A percentile compares a stretch with the other conserved stretches of the same genome.
Evolutionary conservation across 169 alveolate species (phyloP).

Genomic region (Plasmodium yoelii): DNA sequence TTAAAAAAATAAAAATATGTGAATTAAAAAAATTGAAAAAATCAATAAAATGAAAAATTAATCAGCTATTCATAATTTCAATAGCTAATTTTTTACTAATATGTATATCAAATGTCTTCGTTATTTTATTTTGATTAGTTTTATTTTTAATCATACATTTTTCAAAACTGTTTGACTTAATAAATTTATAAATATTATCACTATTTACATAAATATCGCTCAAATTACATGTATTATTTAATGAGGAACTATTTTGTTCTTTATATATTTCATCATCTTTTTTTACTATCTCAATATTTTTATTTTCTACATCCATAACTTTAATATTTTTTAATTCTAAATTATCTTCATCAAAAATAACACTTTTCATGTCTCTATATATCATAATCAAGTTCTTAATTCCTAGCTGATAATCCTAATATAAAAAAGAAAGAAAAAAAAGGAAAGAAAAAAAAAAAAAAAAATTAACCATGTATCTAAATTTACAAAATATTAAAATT

Average conservation of each 20-base stretch:
- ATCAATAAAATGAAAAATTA: constrained; percentile 22
- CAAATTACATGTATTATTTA: background rate
- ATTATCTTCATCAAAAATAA: constrained; percentile 13
- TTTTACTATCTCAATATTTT: background rate
- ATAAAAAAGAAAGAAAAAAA: constrained; percentile 15
- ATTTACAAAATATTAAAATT: background rate
- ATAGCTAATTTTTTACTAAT: constrained; percentile 65
- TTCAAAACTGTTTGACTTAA: constrained; percentile 36
- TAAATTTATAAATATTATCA: constrained; percentile 53
- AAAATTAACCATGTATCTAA: background rate
- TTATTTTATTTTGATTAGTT: constrained; percentile 3
- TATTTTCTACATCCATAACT: background rate
- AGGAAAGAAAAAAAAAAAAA: constrained; percentile 17
- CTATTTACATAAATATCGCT: constrained; percentile 31
- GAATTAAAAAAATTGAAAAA: background rate
- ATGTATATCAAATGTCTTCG: constrained; percentile 28
- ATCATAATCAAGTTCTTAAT: constrained; percentile 39
- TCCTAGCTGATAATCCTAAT: constrained; percentile 37
- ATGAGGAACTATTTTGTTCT: background rate
- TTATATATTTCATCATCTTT: constrained; percentile 6
- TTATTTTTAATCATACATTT: constrained; percentile 21
- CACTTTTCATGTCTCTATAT: constrained; percentile 46
- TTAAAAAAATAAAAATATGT: background rate
- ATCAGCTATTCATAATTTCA: constrained; percentile 57
- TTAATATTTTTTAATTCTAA: constrained; percentile 18